Evolutionary conservation across 768 basidiomycete species (phyloP).

Genomic region (Termitomyces sp.): DNA sequence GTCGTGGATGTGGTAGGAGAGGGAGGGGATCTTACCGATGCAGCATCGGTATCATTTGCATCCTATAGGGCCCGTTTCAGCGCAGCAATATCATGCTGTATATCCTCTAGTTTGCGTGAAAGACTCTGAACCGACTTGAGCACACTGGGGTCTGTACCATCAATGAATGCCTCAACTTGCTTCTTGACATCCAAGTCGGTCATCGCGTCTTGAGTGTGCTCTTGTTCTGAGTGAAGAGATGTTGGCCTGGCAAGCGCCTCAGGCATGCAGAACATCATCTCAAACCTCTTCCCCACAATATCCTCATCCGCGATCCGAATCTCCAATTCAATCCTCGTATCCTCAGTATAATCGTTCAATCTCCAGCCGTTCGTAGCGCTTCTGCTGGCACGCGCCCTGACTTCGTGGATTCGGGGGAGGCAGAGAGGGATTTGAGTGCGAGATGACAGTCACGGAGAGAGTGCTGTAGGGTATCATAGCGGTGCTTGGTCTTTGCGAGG

Average conservation of each 20-base stretch:
- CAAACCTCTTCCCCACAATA: slow-evolving; percentile 59
- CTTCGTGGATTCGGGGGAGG: slow-evolving; percentile 16
- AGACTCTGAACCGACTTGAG: slow-evolving; percentile 41
- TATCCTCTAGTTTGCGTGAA: slow-evolving; percentile 57
- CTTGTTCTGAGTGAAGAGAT: not conserved
- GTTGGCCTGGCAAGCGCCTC: slow-evolving; percentile 30
- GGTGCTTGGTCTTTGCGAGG: slow-evolving; percentile 33
- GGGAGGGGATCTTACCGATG: slow-evolving; percentile 3
- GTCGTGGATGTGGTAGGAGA: not conserved
- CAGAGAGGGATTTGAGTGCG: slow-evolving; percentile 53
- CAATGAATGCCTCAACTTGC: slow-evolving; percentile 51
- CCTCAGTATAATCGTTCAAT: slow-evolving; percentile 71
- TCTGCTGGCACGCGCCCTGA: slow-evolving; percentile 18
- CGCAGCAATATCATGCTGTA: slow-evolving; percentile 70
- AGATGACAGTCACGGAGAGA: slow-evolving; percentile 42
- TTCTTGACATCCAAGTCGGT: slow-evolving; percentile 33
- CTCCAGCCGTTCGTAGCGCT: slow-evolving; percentile 46
- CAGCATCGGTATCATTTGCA: slow-evolving; percentile 20
- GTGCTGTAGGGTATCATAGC: slow-evolving; percentile 18
- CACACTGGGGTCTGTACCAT: slow-evolving; percentile 46
- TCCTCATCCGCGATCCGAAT: slow-evolving; percentile 71
- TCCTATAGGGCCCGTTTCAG: slow-evolving; percentile 56
- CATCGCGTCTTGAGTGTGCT: slow-evolving; percentile 15
- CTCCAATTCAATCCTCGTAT: slow-evolving; percentile 78
- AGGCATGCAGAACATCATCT: slow-evolving; percentile 57